Base-by-base conservation (phyloP, 192 early-diverging fungal species). In the Coemansia sp. region DNA sequence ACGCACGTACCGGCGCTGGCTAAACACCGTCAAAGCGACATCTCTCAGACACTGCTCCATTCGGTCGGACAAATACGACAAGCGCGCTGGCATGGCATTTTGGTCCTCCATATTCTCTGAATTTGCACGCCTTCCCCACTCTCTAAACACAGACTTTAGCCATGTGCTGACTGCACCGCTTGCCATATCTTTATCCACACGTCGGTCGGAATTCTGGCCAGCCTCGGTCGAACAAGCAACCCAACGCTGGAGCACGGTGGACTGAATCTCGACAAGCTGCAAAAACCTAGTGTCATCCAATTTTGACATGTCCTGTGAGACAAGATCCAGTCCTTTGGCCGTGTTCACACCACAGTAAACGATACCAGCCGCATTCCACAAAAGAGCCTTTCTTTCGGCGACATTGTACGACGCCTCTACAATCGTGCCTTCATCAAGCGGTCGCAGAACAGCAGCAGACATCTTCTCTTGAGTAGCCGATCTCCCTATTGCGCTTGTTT, bases 81-180 rank as follows among this genome's bases (percentile, higher is more conserved):
- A n/a, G 51, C n/a, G 51, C 21, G n/a, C n/a, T 52, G 9, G 1
- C 51, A 8, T 52, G 51, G 51, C 8, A 52, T 21, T 6, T 52
- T 26, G 26, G 26, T 26, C 26, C 26, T 26, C 26, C 5, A 37
- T 22, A 26, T 26, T 2, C 8, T 6, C 16, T 8, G 9, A 8
- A 16, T 8, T 59, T 26, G 42, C 18, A 15, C 71, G 67, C 8
- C 59, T 66, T 7, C 62, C 67, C 71, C 66, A 69, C 47, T 78
- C 76, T 60, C 52, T 73, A 36, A 78, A 72, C 61, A 51, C 56
- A 12, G 41, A 59, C 36, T 72, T 72, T 18, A 78, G 70, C 76
- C 76, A 78, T 16, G 16, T 32, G 61, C 52, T 41, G 8, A 61
- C 57, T 15, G 46, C 22, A 15, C 65, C 64, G 19, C 21, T 54